Conservation (phyloP, 306 rosid genomes). For the Dalbergia oliveri region DNA sequence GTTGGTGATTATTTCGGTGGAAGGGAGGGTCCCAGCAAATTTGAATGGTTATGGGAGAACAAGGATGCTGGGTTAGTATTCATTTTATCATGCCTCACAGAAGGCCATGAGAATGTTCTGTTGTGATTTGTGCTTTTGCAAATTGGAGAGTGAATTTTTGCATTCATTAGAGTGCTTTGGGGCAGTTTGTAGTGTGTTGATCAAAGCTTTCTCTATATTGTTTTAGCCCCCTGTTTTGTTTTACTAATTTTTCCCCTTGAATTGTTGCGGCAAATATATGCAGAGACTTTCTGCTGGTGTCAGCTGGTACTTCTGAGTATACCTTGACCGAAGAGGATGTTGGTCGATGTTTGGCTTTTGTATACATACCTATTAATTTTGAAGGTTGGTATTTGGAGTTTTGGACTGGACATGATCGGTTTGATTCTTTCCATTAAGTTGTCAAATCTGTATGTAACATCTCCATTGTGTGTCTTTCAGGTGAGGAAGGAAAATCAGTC, state of each 20-base stretch:
- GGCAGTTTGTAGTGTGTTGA: conserved; percentile 15
- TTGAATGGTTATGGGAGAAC: conserved; percentile 87
- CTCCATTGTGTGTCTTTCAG: conserved; percentile 57
- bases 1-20: conserved; percentile 98
- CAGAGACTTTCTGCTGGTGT: conserved; percentile 72
- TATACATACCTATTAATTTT: conserved; percentile 84
- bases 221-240: conserved; percentile 4
- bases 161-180: not conserved
- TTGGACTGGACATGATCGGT: conserved; percentile 29
- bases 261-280: conserved; percentile 45
- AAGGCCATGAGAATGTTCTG: conserved; percentile 3
- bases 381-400: conserved; percentile 67
- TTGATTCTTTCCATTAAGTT: conserved; percentile 34
- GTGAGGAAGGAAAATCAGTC: conserved; percentile 89
- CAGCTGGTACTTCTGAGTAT: conserved; percentile 87
- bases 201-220: not conserved
- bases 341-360: conserved; percentile 77
- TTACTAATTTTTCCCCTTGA: conserved; percentile 33
- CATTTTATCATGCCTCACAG: conserved; percentile 26
- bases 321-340: conserved; percentile 90
- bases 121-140: conserved; percentile 33
- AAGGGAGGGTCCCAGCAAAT: conserved; percentile 98
- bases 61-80: conserved; percentile 78
- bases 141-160: conserved; percentile 39
- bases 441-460: conserved; percentile 34